phyloP scores from a whole-genome alignment of 2,329 filamentous ascomycete species.

The Paracorniculantispora psalliotae region DNA sequence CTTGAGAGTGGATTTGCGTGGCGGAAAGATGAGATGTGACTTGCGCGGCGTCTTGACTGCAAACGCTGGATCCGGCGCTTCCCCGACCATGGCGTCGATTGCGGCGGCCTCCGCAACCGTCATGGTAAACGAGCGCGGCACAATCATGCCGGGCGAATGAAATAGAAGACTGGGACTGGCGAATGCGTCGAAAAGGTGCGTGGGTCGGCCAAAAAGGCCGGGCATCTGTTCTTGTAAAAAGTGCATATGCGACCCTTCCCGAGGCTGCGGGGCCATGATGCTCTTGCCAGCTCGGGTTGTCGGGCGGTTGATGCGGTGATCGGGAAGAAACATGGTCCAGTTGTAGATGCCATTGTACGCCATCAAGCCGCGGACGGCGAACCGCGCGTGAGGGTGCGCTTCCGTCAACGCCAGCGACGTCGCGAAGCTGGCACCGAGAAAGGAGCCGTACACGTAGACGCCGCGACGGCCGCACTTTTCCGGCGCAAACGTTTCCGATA shows the following conservation, averaged over 20 bases:
- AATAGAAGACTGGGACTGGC: constrained; percentile 56
- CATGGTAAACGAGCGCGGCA: constrained; percentile 41
- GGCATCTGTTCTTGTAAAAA: constrained; percentile 32
- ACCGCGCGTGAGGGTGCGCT: constrained; percentile 35
- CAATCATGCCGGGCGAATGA: constrained; percentile 43
- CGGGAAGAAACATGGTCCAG: constrained; percentile 56
- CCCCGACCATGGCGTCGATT: constrained; percentile 20
- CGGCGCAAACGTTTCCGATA: constrained; percentile 40
- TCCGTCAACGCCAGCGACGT: constrained; percentile 55
- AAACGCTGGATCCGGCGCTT: not conserved
- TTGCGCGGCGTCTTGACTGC: constrained; percentile 31
- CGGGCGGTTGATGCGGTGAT: constrained; percentile 41
- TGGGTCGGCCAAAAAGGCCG: constrained; percentile 44
- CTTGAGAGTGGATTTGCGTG: constrained; percentile 40
- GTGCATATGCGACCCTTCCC: constrained; percentile 32
- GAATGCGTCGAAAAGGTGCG: constrained; percentile 54
- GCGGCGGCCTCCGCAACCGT: constrained; percentile 25
- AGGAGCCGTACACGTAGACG: constrained; percentile 49
- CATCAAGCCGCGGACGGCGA: constrained; percentile 49
- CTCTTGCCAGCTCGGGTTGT: constrained; percentile 16
- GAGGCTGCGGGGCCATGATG: constrained; percentile 18
- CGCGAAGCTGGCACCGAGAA: constrained; percentile 54
- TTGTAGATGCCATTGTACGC: constrained; percentile 59
- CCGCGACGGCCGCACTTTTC: constrained; percentile 29
- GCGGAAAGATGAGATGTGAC: constrained; percentile 44